Percentiles rank a stretch among this genome's conserved stretches.
Evolutionary conservation across 192 early-diverging fungal species (phyloP).

Genomic region (Piromyces sp.): DNA sequence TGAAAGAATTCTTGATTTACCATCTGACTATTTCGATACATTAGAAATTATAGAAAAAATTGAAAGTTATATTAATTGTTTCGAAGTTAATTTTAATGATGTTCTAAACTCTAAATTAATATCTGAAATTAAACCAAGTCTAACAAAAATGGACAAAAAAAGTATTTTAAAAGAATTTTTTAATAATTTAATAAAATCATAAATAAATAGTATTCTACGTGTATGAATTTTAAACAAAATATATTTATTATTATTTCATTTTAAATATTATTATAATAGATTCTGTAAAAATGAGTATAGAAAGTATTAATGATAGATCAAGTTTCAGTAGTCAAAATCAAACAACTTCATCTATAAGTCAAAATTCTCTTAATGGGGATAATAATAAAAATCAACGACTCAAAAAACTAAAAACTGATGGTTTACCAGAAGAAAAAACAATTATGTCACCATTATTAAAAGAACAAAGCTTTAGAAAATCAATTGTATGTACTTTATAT

Average conservation of each 20-base stretch:
- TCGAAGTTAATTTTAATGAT: constrained; percentile 23
- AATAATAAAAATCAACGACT: neutral
- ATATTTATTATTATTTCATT: too few relatives aligned
- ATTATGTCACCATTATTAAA: neutral
- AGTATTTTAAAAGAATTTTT: constrained; percentile 4
- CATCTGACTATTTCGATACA: constrained; percentile 8
- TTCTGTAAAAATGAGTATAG: neutral
- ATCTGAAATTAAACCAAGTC: constrained; percentile 4
- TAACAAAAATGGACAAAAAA: neutral
- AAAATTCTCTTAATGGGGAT: neutral
- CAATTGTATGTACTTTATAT: neutral
- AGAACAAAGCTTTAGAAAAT: constrained; percentile 3
- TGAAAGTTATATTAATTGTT: constrained; percentile 9
- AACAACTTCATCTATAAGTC: neutral
- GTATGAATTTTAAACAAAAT: neutral
- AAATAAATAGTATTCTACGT: too few relatives aligned
- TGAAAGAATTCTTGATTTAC: constrained; percentile 24
- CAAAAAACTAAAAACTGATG: neutral
- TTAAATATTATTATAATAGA: neutral
- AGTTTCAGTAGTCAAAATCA: neutral
- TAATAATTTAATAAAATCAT: too few relatives aligned
- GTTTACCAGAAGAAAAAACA: neutral
- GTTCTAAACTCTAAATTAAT: constrained; percentile 4
- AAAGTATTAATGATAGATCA: neutral
- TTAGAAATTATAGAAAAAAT: constrained; percentile 15